Base-by-base conservation (phyloP, 2,329 filamentous ascomycete species). In the Pseudodiploospora longispora region DNA sequence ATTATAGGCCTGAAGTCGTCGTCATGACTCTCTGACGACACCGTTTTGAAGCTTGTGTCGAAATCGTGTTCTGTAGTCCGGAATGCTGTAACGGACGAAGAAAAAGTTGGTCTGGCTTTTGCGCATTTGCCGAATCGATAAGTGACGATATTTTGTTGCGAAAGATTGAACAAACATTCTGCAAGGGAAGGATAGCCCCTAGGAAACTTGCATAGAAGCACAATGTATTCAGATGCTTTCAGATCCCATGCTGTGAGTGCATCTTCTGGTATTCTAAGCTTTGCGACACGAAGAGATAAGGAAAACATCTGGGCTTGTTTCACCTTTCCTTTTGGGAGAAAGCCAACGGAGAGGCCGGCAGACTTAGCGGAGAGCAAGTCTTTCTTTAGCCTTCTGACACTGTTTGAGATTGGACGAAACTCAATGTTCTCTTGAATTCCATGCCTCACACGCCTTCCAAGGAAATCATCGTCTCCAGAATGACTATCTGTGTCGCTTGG, bases 161-260 rank as follows among this genome's bases (percentile, higher is more conserved):
- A 34, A 56, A 44, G 71, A 57, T 43, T 66, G 60, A 61, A 56
- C 10, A 76, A 57, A 7, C 85, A 59, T 1, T 75, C 59, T 10
- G 83, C 73, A 40, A 85, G 66, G 3, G 68, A 66, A 30, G 69
- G 71, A 60, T 94, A 95, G 0, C 68, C 71, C n/a, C 63, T 60
- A 0, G 71, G 65, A 51, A 85, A 85, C 32, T 75, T 75, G 36
- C 93, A 74, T 27, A 95, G 68, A 4, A 94, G 69, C 4, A 91
- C 75, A 34, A 95, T 61, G 55, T 91, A 90, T 31, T 89, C 82
- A 0, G 70, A 63, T 0, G 71, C 64, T 10, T 75, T 64, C 8
- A 95, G 60, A 47, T 83, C 75, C 89, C 89, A 95, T 2, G 88
- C 85, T 55, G 83, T 74, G 62, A 87, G 76, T 1, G 80, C 82